A percentile compares a stretch with the other conserved stretches of the same genome.
phyloP scores from a whole-genome alignment of 768 basidiomycete species.

The Tylopilus plumbeoviolaceoides region DNA sequence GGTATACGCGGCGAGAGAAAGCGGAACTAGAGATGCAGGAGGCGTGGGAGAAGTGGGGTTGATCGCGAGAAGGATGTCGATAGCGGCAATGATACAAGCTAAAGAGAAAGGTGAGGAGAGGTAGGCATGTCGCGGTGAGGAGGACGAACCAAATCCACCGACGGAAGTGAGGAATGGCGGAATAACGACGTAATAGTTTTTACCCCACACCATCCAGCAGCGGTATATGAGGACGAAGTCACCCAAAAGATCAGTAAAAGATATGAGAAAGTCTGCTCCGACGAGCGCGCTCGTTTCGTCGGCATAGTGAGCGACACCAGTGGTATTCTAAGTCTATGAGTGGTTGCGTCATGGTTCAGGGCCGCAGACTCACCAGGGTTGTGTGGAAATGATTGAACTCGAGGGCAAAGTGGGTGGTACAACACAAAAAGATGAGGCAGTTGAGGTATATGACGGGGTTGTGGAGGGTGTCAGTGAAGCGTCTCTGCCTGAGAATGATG shows the following conservation, averaged over 20 bases:
- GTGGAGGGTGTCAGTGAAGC: conserved; percentile 7
- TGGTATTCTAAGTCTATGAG: conserved; percentile 16
- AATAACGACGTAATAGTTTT: conserved; percentile 30
- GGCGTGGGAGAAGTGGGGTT: conserved; percentile 31
- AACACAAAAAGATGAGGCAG: conserved; percentile 30
- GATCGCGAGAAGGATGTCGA: conserved; percentile 27
- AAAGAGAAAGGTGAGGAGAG: not conserved
- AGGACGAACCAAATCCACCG: conserved; percentile 31
- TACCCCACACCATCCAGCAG: conserved; percentile 40
- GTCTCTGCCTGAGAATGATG: conserved; percentile 19
- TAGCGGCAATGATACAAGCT: conserved; percentile 31
- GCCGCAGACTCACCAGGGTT: conserved; percentile 25
- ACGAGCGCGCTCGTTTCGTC: conserved; percentile 30
- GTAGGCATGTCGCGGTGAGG: not conserved
- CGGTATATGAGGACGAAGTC: conserved; percentile 38
- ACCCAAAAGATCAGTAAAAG: conserved; percentile 34
- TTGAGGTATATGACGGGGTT: conserved; percentile 29
- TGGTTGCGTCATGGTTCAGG: not conserved
- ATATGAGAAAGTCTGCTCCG: conserved; percentile 36
- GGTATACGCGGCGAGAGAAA: conserved; percentile 33
- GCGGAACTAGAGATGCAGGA: conserved; percentile 34
- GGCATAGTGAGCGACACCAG: conserved; percentile 26
- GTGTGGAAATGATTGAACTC: conserved; percentile 35
- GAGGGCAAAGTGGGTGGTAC: conserved; percentile 31
- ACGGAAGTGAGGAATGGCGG: conserved; percentile 34